These are phyloP conservation scores for Scutellaria baicalensis DNA, from an alignment of 257 asterid genomes.

Conservation along the genomic window DNA sequence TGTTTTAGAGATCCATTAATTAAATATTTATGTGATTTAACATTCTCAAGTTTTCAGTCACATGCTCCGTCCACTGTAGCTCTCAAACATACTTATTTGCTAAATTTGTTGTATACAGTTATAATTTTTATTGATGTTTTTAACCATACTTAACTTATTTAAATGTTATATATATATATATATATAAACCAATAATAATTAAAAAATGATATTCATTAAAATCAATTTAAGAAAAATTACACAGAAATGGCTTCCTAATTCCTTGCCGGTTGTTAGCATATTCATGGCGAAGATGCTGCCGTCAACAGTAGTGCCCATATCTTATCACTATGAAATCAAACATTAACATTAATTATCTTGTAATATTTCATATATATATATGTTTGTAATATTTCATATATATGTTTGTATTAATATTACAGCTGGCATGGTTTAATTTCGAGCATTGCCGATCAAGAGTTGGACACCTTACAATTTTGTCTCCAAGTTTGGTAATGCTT, in stretches of 20 bases:
- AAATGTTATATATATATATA: too few relatives aligned
- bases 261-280: slow-evolving; percentile 20
- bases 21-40: background rate
- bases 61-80: background rate
- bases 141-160: background rate
- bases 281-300: slow-evolving; percentile 25
- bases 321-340: background rate
- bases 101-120: background rate
- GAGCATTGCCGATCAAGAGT: background rate
- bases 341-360: background rate
- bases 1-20: background rate
- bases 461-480: background rate
- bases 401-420: too few relatives aligned
- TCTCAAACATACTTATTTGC: background rate
- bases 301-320: slow-evolving; percentile 9
- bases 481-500: background rate
- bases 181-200: too few relatives aligned
- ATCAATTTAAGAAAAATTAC: background rate
- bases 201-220: background rate
- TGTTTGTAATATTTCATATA: too few relatives aligned
- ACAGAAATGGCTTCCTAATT: background rate
- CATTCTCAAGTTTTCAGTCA: slow-evolving; percentile 1
- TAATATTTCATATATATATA: background rate
- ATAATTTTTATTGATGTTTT: background rate
- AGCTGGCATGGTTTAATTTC: too few relatives aligned